Evolutionary conservation across 2,329 filamentous ascomycete genomes (phyloP).

Genomic region (Stachybotrys elegans): DNA sequence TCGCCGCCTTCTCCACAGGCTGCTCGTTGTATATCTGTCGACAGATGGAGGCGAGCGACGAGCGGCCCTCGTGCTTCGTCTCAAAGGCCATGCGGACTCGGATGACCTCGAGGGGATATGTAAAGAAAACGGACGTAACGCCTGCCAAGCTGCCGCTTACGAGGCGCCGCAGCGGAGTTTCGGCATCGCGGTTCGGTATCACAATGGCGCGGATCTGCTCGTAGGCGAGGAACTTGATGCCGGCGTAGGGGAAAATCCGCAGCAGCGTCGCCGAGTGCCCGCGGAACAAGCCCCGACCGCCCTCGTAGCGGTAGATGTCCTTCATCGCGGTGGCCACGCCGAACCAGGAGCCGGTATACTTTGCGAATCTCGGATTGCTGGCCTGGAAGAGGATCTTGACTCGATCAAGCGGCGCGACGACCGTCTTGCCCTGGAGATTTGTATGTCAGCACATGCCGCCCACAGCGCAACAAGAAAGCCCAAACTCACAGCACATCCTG

Average conservation of each 20-base stretch:
- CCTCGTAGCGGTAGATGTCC: slow-evolving; percentile 75
- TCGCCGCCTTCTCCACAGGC: slow-evolving; percentile 31
- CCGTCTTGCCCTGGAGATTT: slow-evolving; percentile 72
- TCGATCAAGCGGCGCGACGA: slow-evolving; percentile 91
- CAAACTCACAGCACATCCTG: slow-evolving; percentile 80
- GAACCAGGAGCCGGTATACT: slow-evolving; percentile 85
- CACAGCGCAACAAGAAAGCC: not conserved
- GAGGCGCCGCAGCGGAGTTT: slow-evolving; percentile 75
- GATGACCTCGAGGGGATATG: slow-evolving; percentile 90
- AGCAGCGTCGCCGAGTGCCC: slow-evolving; percentile 92
- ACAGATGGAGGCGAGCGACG: slow-evolving; percentile 71
- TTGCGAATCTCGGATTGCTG: slow-evolving; percentile 86
- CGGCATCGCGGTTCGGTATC: slow-evolving; percentile 66
- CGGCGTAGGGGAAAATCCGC: slow-evolving; percentile 94
- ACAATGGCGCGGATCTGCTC: slow-evolving; percentile 83
- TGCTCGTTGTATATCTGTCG: slow-evolving; percentile 82
- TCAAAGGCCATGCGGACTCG: slow-evolving; percentile 92
- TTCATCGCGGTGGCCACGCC: slow-evolving; percentile 78
- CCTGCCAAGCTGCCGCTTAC: slow-evolving; percentile 72
- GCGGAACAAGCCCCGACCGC: slow-evolving; percentile 73
- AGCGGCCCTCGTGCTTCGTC: slow-evolving; percentile 69
- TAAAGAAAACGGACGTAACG: slow-evolving; percentile 89
- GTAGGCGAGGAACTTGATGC: slow-evolving; percentile 96
- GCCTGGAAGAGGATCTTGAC: slow-evolving; percentile 99
- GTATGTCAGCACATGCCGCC: not conserved